These are phyloP conservation scores for Geotrichum phurueaensis DNA, from an alignment of 1,139 yeast species.

Conservation along the genomic window DNA sequence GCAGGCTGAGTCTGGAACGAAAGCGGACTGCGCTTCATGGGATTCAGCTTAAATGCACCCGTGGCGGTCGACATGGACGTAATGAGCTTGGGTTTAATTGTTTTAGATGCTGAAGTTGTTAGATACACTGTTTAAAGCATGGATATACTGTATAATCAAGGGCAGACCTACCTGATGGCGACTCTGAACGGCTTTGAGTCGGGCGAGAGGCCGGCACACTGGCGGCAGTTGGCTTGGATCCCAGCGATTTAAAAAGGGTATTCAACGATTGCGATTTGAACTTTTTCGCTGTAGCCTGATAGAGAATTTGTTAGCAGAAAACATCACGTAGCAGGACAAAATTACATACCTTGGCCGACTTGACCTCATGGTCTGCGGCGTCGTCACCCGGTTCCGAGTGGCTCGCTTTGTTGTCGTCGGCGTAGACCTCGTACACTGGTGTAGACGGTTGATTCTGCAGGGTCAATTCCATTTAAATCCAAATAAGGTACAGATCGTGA, in stretches of 20 bases:
- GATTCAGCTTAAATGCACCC: constrained; percentile 34
- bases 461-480: background rate
- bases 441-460: background rate
- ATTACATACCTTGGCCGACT: background rate
- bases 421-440: background rate
- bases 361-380: background rate
- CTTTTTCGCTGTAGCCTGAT: constrained; percentile 19
- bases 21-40: constrained; percentile 28
- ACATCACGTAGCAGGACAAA: background rate
- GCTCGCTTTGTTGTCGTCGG: background rate
- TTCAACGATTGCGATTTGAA: constrained; percentile 39
- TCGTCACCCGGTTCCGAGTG: background rate
- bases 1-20: background rate
- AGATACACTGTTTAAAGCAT: background rate
- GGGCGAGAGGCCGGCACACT: constrained; percentile 18
- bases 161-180: background rate
- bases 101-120: constrained; percentile 2
- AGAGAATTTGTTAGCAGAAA: background rate
- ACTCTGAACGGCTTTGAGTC: background rate
- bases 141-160: background rate
- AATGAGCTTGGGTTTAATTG: constrained; percentile 12
- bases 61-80: constrained; percentile 29
- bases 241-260: constrained; percentile 29
- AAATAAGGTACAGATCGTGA: background rate
- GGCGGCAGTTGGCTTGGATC: constrained; percentile 10